These are phyloP conservation scores for Striga asiatica DNA, from an alignment of 257 asterid genomes.

Conservation along the genomic window DNA sequence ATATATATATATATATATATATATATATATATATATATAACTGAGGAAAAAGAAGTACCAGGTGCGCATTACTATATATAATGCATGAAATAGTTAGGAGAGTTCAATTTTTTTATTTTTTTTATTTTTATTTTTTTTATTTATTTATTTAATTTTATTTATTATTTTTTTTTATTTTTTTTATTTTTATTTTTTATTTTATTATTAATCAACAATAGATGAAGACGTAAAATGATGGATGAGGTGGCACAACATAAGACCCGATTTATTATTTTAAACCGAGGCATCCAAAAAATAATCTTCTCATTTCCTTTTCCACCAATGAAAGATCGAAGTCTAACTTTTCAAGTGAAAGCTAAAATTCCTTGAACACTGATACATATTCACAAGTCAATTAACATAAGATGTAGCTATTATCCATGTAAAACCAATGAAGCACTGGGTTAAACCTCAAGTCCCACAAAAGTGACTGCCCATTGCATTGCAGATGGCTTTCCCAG, in stretches of 20 bases:
- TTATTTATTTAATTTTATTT: no score
- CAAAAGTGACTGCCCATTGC: constrained; percentile 74
- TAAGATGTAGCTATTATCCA: constrained; percentile 8
- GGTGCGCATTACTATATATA: constrained; percentile 6
- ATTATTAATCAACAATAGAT: constrained; percentile 6
- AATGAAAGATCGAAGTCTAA: not conserved
- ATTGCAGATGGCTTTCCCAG: constrained; percentile 96
- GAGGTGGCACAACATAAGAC: not conserved
- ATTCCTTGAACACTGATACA: constrained; percentile 2
- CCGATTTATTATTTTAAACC: constrained; percentile 1
- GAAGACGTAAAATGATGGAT: not conserved
- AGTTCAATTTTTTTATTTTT: constrained; percentile 5
- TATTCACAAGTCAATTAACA: constrained; percentile 5
- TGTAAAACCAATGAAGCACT: constrained; percentile 9
- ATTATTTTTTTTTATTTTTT: no score
- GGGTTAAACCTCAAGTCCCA: constrained; percentile 81
- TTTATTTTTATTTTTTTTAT: no score
- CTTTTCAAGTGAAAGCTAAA: constrained; percentile 2
- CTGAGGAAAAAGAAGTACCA: not conserved
- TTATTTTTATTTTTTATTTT: no score
- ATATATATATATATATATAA: no score
- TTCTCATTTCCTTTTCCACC: not conserved
- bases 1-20: no score
- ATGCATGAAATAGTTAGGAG: constrained; percentile 6
- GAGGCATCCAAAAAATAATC: not conserved